Conservation (phyloP, 352 stramenopile species). For the Pseudoperonospora humuli region DNA sequence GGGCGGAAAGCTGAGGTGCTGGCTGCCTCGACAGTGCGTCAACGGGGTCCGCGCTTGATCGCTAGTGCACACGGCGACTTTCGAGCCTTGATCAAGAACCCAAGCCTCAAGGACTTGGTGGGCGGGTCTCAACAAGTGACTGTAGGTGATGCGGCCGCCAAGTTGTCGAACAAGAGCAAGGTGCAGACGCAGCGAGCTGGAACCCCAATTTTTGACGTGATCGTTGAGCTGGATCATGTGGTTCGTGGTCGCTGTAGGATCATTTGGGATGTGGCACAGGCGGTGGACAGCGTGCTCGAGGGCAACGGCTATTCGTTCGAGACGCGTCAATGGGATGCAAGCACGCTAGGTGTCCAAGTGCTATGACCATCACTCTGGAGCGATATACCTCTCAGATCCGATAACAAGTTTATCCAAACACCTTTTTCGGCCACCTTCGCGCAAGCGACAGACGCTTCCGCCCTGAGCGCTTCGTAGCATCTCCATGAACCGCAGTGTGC, state of each 20-base stretch:
- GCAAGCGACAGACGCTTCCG: no score
- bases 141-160: slow-evolving; percentile 48
- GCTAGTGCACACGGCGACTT: slow-evolving; percentile 83
- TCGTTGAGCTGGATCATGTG: slow-evolving; percentile 70
- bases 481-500: slow-evolving; percentile 69
- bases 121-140: slow-evolving; percentile 66
- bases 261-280: slow-evolving; percentile 51
- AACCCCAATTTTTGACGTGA: slow-evolving; percentile 73
- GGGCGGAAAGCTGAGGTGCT: slow-evolving; percentile 68
- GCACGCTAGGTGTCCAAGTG: slow-evolving; percentile 25
- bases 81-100: slow-evolving; percentile 74
- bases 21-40: slow-evolving; percentile 58
- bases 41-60: slow-evolving; percentile 79
- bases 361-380: no score
- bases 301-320: slow-evolving; percentile 19
- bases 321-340: slow-evolving; percentile 21
- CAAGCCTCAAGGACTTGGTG: slow-evolving; percentile 61
- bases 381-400: no score
- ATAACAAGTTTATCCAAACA: no score
- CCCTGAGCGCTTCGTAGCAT: no score
- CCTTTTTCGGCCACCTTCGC: no score
- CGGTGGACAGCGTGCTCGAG: slow-evolving; percentile 57
- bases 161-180: slow-evolving; percentile 25
- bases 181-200: slow-evolving; percentile 41
- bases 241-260: slow-evolving; percentile 52